Base-by-base conservation (phyloP, 371 early-diverging fungal genomes). In the Cokeromyces recurvatus region DNA sequence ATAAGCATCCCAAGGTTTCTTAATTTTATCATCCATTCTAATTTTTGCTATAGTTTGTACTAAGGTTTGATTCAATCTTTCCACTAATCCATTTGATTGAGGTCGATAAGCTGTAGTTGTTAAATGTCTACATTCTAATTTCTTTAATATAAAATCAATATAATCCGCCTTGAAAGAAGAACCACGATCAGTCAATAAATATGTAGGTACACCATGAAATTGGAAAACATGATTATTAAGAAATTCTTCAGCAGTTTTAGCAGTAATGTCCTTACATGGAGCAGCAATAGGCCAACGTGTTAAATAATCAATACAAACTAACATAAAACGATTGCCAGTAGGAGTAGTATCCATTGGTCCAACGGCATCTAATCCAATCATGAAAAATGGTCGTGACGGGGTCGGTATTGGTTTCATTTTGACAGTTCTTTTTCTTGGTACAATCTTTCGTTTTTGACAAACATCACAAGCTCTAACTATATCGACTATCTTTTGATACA, bases 131-230 rank as follows among this genome's bases (percentile, higher is more conserved):
- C 38, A 1, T 1, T 42, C 27, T 11, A 57, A n/a, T 5, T 41
- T 29, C 1, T 44, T 37, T 2, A 50, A 12, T 15, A 55, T 45
- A 4, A 11, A 2, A 9, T 20, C 14, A 4, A 51, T 12, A 2
- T 55, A 45, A 23, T 46, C 53, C 17, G 49, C 49, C 24, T 47
- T 50, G 27, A 62, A 73, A 23, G 66, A 62, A 1, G 58, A 27
- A 20, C 70, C 77, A n/a, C 63, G 48, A 46, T 77, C 68, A 0
- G 65, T 59, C 8, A 68, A n/a, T 6, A 77, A 60, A 34, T 64
- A 52, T 1, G 23, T n/a, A 14, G 60, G 66, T 12, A 57, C 48
- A 12, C 72, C 65, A 43, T 57, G 64, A 16, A 23, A 39, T n/a
- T 32, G 48, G 12, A 4, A n/a, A 21, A 19, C 51, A 22, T 51